Percentiles rank a stretch among this genome's conserved stretches.
phyloP scores from a whole-genome alignment of 148 eudicot species.

The Rhododendron vialii region DNA sequence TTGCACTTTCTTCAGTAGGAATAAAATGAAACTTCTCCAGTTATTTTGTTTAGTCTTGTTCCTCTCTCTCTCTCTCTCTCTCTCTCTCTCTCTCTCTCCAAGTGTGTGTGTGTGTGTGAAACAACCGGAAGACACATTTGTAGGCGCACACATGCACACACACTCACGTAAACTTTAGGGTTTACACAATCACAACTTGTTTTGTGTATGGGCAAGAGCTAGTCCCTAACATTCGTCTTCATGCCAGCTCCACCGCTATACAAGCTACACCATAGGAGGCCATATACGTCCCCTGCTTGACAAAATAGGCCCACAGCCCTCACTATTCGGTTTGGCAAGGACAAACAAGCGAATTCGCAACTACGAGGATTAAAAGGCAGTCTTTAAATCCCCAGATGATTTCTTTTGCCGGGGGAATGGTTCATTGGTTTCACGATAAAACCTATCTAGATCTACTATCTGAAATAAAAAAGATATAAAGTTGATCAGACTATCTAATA shows the following conservation, averaged over 20 bases:
- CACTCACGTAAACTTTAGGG: background rate
- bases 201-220: background rate
- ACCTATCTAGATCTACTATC: background rate
- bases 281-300: background rate
- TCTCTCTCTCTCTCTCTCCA: background rate
- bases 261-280: background rate
- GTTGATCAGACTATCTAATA: background rate
- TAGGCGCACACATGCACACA: background rate
- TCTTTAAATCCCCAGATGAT: background rate
- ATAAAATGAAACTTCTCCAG: background rate
- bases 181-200: background rate
- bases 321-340: background rate
- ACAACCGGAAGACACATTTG: background rate
- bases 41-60: background rate
- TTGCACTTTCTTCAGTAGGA: background rate
- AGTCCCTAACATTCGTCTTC: background rate
- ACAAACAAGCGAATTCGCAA: background rate
- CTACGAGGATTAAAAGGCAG: background rate
- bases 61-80: background rate
- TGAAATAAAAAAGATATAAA: background rate
- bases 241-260: background rate
- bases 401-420: background rate
- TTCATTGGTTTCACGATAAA: background rate
- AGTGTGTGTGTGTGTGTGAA: too few relatives aligned
- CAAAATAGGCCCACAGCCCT: background rate